Evolutionary conservation across 2,329 filamentous ascomycete genomes (phyloP), one percentile per base, ranked within the genome.

Genomic region (Hypoxylon sp.): DNA sequence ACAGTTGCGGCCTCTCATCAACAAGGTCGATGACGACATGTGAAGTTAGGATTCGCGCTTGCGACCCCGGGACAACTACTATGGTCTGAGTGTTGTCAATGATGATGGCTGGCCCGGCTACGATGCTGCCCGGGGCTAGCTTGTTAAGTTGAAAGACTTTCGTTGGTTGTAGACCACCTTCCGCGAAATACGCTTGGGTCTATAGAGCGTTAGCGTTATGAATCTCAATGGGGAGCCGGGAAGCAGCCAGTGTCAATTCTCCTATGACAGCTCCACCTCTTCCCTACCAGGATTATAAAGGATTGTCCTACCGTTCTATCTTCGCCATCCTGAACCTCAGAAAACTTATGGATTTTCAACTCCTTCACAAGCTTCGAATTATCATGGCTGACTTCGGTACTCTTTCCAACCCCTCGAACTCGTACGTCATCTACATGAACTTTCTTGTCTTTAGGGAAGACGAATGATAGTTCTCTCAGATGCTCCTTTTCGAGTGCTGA

Each of bases 1-100:
- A 79, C 67, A 89, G 78, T 2, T 89, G 89, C 15, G 86, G 84
- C 3, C 90, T 86, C 32, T 85, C 84, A 1, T 62, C 55, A 4
- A 62, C 46, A 44, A 75, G 73, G 17, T 82, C 80, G 37, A 83
- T 78, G 11, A 82, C 75, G 4, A 82, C 79, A 44, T 80, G 74
- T 52, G 54, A 78, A 15, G 77, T 73, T 0, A 81, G 70, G n/a
- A 81, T 76, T 2, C 70, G 77, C 0, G 80, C 79, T 7, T 73
- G 76, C 6, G 77, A 72, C 1, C 71, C 70, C 0, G 80, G 79
- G 1, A 89, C 89, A 7, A 73, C 67, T 15, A 74, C 59, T 42
- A 74, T 73, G 4, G 72, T 74, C 24, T 74, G 72, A 0, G 72
- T 74, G 42, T 71, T 73, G 42, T 74, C 72, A 31, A 73, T 74